Percentiles rank a stretch among this genome's conserved stretches.
These are phyloP conservation scores for Parasarocladium wereldwijsianum DNA, from an alignment of 2,329 filamentous ascomycete genomes.

Conservation along the genomic window DNA sequence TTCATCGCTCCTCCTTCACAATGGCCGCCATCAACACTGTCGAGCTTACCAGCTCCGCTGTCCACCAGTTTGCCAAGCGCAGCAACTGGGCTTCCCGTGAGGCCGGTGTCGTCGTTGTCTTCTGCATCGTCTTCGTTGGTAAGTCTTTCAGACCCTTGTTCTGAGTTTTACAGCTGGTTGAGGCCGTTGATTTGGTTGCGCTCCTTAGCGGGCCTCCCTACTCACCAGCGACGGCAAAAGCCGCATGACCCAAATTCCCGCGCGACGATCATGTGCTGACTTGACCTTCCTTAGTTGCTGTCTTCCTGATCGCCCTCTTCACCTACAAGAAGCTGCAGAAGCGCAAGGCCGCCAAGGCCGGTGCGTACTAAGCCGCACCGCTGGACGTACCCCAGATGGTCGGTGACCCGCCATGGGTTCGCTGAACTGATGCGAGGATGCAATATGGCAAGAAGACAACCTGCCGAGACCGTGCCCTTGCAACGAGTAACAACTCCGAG, in stretches of 20 bases:
- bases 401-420: slow-evolving; percentile 1
- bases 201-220: too few species aligned
- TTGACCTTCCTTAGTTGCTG: slow-evolving; percentile 13
- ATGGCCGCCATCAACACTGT: slow-evolving; percentile 27
- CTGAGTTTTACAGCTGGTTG: not conserved
- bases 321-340: slow-evolving; percentile 17
- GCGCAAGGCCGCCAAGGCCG: slow-evolving; percentile 19
- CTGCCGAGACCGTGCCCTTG: too few species aligned
- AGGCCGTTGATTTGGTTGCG: too few species aligned
- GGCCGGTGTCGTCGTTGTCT: slow-evolving; percentile 26
- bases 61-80: slow-evolving; percentile 24
- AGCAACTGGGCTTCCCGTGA: slow-evolving; percentile 24
- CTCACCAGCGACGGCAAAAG: too few species aligned
- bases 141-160: slow-evolving; percentile 9
- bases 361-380: slow-evolving; percentile 12
- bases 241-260: too few species aligned
- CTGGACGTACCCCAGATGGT: too few species aligned
- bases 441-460: too few species aligned
- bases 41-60: slow-evolving; percentile 21
- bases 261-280: slow-evolving; percentile 8
- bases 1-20: slow-evolving; percentile 14
- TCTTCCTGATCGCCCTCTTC: slow-evolving; percentile 16
- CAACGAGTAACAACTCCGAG: too few species aligned
- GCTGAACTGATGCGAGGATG: too few species aligned
- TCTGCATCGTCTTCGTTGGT: slow-evolving; percentile 27